Conservation (phyloP, 495 filamentous ascomycete species). For the Parmelia sp. region DNA sequence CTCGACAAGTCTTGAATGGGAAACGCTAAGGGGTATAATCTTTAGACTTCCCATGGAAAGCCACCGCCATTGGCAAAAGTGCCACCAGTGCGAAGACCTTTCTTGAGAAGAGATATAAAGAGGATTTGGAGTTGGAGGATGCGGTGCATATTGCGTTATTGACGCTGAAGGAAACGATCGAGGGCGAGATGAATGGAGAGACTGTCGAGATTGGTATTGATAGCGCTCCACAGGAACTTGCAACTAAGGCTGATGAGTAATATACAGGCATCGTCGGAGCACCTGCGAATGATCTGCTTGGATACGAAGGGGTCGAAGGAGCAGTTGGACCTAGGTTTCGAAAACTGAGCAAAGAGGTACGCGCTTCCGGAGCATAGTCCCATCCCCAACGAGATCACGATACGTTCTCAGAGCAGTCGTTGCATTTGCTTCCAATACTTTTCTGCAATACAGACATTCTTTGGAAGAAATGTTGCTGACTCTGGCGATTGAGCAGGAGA, state of each 20-base stretch:
- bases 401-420: neutral
- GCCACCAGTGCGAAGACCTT: conserved; percentile 98
- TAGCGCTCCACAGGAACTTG: neutral
- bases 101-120: conserved; percentile 96
- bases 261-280: conserved; percentile 81
- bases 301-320: conserved; percentile 86
- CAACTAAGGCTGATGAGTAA: conserved; percentile 32
- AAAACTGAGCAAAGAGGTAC: conserved; percentile 76
- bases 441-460: neutral
- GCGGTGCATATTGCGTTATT: conserved; percentile 96
- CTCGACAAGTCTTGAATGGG: neutral
- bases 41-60: conserved; percentile 95
- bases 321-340: conserved; percentile 87
- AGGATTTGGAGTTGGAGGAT: conserved; percentile 95
- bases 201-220: conserved; percentile 93
- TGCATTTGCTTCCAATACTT: neutral
- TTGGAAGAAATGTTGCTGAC: neutral
- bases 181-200: conserved; percentile 98
- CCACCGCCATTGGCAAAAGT: conserved; percentile 97
- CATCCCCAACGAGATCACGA: neutral
- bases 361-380: neutral
- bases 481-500: conserved; percentile 48
- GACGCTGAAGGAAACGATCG: conserved; percentile 98
- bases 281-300: conserved; percentile 85
- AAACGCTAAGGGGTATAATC: neutral